These are phyloP conservation scores for Rhizopogon salebrosus DNA, from an alignment of 768 basidiomycete genomes.

Conservation along the genomic window DNA sequence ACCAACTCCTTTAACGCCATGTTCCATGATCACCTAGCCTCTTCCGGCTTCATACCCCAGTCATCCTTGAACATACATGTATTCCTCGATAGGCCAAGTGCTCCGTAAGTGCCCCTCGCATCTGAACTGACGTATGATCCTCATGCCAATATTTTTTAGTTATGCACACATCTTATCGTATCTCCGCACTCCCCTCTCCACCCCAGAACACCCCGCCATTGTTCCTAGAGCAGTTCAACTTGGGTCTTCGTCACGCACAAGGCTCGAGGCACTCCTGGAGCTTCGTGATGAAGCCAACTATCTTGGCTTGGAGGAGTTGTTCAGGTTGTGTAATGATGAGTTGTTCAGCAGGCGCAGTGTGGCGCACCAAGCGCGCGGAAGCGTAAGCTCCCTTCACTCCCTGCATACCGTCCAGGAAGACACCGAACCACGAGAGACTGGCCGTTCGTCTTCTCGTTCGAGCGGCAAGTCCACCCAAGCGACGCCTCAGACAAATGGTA, in stretches of 20 bases:
- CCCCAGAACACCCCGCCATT: conserved; percentile 40
- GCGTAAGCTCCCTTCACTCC: conserved; percentile 47
- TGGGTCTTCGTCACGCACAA: conserved; percentile 35
- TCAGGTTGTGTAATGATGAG: conserved; percentile 64
- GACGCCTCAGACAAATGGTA: too few species aligned
- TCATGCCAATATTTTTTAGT: conserved; percentile 29
- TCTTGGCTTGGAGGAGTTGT: conserved; percentile 62
- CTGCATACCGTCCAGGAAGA: conserved; percentile 57
- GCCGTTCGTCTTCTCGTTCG: conserved; percentile 4
- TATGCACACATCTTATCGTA: conserved; percentile 70
- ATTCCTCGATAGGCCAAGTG: conserved; percentile 76
- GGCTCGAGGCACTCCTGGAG: conserved; percentile 65
- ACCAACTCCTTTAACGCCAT: conserved; percentile 37
- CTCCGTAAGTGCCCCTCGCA: conserved; percentile 53
- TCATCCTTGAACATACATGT: conserved; percentile 52
- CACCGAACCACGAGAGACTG: conserved; percentile 28
- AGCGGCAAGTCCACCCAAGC: neutral
- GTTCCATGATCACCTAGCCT: conserved; percentile 59
- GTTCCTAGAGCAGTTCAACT: conserved; percentile 61
- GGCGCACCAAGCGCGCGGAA: conserved; percentile 28
- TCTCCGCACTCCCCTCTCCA: conserved; percentile 52
- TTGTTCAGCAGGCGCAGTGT: conserved; percentile 46
- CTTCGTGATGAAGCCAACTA: conserved; percentile 76
- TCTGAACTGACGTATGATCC: conserved; percentile 1
- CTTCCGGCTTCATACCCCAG: conserved; percentile 48